Evolutionary conservation across 148 eudicot genomes (phyloP).

Genomic region (Oxyria digyna): DNA sequence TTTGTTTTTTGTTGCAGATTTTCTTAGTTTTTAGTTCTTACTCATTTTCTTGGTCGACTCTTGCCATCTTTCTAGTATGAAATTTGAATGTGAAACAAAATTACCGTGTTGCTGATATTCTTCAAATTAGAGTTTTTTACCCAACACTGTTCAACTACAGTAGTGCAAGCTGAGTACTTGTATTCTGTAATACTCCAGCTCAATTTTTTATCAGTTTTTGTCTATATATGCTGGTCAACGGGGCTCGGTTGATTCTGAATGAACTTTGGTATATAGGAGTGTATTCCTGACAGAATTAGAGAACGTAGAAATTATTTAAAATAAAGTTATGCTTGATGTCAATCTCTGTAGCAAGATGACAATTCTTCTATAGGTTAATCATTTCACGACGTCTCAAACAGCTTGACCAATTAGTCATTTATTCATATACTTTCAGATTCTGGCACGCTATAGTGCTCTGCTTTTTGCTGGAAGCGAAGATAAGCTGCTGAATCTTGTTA

Average conservation of each 20-base stretch:
- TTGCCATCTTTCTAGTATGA: neutral
- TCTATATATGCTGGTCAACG: neutral
- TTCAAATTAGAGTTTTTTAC: neutral
- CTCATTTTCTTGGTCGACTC: neutral
- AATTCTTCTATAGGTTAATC: neutral
- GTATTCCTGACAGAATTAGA: neutral
- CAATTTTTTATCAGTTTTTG: too few species aligned
- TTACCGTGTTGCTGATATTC: neutral
- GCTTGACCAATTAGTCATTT: slow-evolving; percentile 15
- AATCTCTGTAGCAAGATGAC: neutral
- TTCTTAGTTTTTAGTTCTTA: neutral
- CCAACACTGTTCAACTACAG: neutral
- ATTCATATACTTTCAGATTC: slow-evolving; percentile 39
- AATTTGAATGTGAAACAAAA: neutral
- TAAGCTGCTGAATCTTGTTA: slow-evolving; percentile 68
- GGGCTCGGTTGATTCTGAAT: neutral
- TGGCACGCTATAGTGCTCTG: slow-evolving; percentile 71
- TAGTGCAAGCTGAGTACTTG: too few species aligned
- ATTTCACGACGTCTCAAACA: neutral
- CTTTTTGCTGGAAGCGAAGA: slow-evolving; percentile 79
- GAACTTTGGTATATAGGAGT: neutral
- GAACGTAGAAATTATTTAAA: neutral
- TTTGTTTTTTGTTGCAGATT: neutral
- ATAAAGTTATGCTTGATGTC: neutral
- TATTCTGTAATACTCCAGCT: too few species aligned